A percentile compares a stretch with the other conserved stretches of the same genome.
phyloP scores from a whole-genome alignment of 2,329 filamentous ascomycete genomes.

The Aciculosporium take region DNA sequence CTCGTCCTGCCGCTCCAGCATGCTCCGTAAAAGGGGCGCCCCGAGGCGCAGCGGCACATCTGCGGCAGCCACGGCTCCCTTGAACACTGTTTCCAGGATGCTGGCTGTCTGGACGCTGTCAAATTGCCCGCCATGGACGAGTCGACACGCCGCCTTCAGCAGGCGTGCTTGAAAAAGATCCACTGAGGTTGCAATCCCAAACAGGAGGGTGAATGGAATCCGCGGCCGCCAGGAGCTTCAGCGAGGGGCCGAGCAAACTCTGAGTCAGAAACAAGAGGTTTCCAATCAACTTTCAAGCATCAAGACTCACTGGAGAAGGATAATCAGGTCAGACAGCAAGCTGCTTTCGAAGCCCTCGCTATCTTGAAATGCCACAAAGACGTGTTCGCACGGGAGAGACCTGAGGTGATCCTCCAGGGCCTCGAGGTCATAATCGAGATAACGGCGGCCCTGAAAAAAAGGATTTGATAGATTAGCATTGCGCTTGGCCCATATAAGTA shows the following conservation, averaged over 20 bases:
- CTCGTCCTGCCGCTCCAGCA: conserved; percentile 60
- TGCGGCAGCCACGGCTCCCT: conserved; percentile 44
- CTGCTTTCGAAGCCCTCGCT: conserved; percentile 66
- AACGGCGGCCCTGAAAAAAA: conserved; percentile 39
- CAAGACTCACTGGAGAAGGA: conserved; percentile 52
- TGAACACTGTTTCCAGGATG: conserved; percentile 60
- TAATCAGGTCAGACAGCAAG: conserved; percentile 57
- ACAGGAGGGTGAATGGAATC: conserved; percentile 62
- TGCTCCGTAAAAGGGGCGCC: conserved; percentile 42
- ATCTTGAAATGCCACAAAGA: conserved; percentile 64
- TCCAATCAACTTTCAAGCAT: too few species aligned
- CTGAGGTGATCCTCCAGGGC: conserved; percentile 48
- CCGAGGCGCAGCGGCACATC: conserved; percentile 49
- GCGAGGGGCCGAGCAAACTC: too few species aligned
- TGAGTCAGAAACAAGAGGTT: conserved; percentile 22
- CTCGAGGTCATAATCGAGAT: conserved; percentile 68
- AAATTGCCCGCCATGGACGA: conserved; percentile 57
- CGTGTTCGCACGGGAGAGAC: conserved; percentile 37
- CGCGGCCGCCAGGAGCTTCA: conserved; percentile 50
- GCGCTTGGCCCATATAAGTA: neutral
- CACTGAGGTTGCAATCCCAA: conserved; percentile 69
- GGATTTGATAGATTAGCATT: neutral
- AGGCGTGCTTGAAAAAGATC: conserved; percentile 66
- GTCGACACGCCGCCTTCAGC: conserved; percentile 51
- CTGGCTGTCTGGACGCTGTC: conserved; percentile 60